Percentiles rank a stretch among this genome's conserved stretches.
Evolutionary conservation across 208 protist species (phyloP).

Genomic region (Crithidia thermophila): DNA sequence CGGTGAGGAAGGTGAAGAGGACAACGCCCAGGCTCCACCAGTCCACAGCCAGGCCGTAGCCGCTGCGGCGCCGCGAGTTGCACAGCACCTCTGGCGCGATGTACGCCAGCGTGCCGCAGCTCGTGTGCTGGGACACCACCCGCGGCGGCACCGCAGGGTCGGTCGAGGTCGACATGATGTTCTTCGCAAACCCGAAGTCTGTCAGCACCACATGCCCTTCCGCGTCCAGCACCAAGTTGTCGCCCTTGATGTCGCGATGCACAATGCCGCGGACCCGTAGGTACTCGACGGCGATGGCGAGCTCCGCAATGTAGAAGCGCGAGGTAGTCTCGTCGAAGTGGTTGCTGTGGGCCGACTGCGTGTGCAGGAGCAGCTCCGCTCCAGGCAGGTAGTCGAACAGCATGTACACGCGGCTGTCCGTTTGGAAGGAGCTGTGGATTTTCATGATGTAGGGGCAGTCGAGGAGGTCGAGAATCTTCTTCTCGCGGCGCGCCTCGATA

Average conservation of each 20-base stretch:
- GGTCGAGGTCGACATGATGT: slow-evolving; percentile 23
- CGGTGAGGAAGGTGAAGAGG: slow-evolving; percentile 74
- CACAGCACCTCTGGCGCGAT: slow-evolving; percentile 86
- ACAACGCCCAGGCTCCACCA: slow-evolving; percentile 88
- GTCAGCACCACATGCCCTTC: slow-evolving; percentile 82
- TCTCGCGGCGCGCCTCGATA: slow-evolving; percentile 71
- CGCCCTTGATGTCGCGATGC: slow-evolving; percentile 90
- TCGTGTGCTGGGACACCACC: slow-evolving; percentile 62
- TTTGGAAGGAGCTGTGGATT: slow-evolving; percentile 85
- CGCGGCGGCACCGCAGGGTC: slow-evolving; percentile 5
- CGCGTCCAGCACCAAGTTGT: slow-evolving; percentile 84
- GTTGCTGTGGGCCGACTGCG: slow-evolving; percentile 53
- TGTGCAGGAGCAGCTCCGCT: slow-evolving; percentile 94
- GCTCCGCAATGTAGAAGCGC: slow-evolving; percentile 92
- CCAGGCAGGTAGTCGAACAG: slow-evolving; percentile 93
- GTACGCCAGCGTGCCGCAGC: slow-evolving; percentile 91
- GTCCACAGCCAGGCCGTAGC: slow-evolving; percentile 79
- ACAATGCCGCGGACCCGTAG: slow-evolving; percentile 78
- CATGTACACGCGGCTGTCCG: slow-evolving; percentile 84
- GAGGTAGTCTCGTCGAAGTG: slow-evolving; percentile 61
- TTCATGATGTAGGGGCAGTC: slow-evolving; percentile 90
- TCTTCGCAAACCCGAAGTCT: slow-evolving; percentile 90
- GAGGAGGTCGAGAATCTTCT: slow-evolving; percentile 59
- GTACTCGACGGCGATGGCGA: slow-evolving; percentile 86
- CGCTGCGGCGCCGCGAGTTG: slow-evolving; percentile 32